Evolutionary conservation across 2,329 filamentous ascomycete species (phyloP), one percentile per base, ranked within the genome.

Genomic region (Colletotrichum falcatum): DNA sequence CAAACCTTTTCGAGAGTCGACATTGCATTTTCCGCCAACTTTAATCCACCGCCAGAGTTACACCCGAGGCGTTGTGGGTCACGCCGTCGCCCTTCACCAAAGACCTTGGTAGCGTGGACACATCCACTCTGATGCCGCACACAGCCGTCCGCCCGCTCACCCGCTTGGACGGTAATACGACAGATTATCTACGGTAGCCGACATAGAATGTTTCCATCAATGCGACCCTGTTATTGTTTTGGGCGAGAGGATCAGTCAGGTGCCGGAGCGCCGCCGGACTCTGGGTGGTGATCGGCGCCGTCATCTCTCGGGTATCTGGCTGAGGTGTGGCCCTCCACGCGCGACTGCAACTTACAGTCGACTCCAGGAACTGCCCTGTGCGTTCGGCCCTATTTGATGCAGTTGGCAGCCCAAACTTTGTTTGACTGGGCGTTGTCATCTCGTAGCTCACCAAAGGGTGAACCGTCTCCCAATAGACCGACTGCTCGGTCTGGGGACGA

Each of bases 301-400:
- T 74, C 72, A 71, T 71, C 71, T 71, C 65, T 69, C 71, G 71
- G 71, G 67, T 68, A 73, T 73, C 72, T 72, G 72, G 59, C 58
- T 68, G 56, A 71, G 54, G 66, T 71, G 68, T 71, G 68, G 65
- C 65, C 60, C 69, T 71, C 66, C 53, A 63, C 59, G 58, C 63
- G 61, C 67, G 58, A 66, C 56, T 58, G 55, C 61, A 70, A 49
- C 61, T 72, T 35, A 51, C 30, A 39, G 51, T 55, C 60, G 53
- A 59, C 64, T 67, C 63, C 63, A 61, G 28, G 51, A 66, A 67
- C 44, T 62, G 35, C 61, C 58, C 68, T 66, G 64, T 63, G 68
- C 64, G 58, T 68, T 70, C 65, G 69, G 60, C 48, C 69, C 69
- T 71, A 65, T 20, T 71, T 59, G 48, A 18, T 59, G 49, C 58